Evolutionary conservation across 805 yeast genomes (phyloP), one percentile per base, ranked within the genome.

Genomic region (Lipomyces spencermartinsiae): DNA sequence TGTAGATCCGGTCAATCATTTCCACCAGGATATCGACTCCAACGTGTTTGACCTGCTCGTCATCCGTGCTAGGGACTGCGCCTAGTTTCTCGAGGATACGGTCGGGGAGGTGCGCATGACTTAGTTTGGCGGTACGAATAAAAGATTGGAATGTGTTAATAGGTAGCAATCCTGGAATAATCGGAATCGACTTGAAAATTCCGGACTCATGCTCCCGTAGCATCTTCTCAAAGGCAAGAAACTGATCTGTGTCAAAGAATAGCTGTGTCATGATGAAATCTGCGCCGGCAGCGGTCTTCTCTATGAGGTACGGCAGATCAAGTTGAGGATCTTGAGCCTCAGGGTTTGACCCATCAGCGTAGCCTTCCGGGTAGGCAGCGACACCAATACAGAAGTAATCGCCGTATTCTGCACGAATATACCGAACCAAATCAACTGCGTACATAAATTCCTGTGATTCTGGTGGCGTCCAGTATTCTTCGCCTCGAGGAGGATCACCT

Each of bases 291-390:
- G 88, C 84, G 31, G 94, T 84, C 78, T 95, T 95, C 73, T 92
- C 97, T 61, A 87, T 85, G 78, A 95, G 83, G 76, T 79, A 92
- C 6, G 95, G 94, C 59, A 94, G 75, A 78, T 94, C 99, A 59
- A 84, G 84, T 29, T 77, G 76, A 0, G 89, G 87, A 74, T 87
- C 85, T 77, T 93, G 97, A 19, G 25, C 62, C 43, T 69, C 74
- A 5, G 75, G 74, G 46, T 83, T 83, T 8, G 86, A 79, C 14
- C 96, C 94, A 73, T 93, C 97, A 46, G 92, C 93, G 79, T 94
- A 98, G 22, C 99, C 99, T 77, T 94, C 99, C 8, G 99, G 97
- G 78, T 94, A 94, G 0, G 96, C 98, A 1, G 99, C 99, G 16
- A 94, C 99, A 68, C 99, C 99, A 64, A 94, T 83, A 76, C 97